Percentiles rank a stretch among this genome's conserved stretches.
Conservation (phyloP, 352 stramenopile species). For the Phytophthora macrochlamydospora region DNA sequence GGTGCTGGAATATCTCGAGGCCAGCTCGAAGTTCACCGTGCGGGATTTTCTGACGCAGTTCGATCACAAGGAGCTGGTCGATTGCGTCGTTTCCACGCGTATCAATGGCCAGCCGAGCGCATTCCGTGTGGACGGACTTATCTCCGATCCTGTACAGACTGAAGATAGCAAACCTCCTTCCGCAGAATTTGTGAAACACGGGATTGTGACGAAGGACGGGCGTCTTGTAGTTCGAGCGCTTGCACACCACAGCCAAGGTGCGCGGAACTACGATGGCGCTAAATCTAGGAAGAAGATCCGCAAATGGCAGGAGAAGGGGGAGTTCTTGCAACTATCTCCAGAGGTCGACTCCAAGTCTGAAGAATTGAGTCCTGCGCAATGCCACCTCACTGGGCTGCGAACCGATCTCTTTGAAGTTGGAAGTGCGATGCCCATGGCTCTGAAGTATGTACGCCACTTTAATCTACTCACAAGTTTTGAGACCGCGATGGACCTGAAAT, state of each 20-base stretch:
- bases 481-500: conserved; percentile 57
- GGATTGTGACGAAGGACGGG: conserved; percentile 39
- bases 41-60: conserved; percentile 58
- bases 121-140: conserved; percentile 69
- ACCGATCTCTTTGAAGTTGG: conserved; percentile 84
- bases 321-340: conserved; percentile 73
- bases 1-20: conserved; percentile 71
- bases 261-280: conserved; percentile 72
- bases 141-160: conserved; percentile 27
- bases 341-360: conserved; percentile 50
- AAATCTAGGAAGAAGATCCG: conserved; percentile 63
- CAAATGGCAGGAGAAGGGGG: conserved; percentile 64
- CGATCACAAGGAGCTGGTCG: conserved; percentile 53
- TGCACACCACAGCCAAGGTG: conserved; percentile 53
- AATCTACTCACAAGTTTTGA: conserved; percentile 73
- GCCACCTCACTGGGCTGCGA: conserved; percentile 76
- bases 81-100: conserved; percentile 76
- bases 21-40: conserved; percentile 53
- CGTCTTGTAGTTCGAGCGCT: conserved; percentile 37
- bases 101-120: conserved; percentile 63
- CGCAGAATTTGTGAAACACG: conserved; percentile 5
- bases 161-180: conserved; percentile 10
- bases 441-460: conserved; percentile 85
- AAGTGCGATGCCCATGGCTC: conserved; percentile 84
- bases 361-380: conserved; percentile 50